Conservation (phyloP, 257 asterid genomes). For the Solanum paucissectum region DNA sequence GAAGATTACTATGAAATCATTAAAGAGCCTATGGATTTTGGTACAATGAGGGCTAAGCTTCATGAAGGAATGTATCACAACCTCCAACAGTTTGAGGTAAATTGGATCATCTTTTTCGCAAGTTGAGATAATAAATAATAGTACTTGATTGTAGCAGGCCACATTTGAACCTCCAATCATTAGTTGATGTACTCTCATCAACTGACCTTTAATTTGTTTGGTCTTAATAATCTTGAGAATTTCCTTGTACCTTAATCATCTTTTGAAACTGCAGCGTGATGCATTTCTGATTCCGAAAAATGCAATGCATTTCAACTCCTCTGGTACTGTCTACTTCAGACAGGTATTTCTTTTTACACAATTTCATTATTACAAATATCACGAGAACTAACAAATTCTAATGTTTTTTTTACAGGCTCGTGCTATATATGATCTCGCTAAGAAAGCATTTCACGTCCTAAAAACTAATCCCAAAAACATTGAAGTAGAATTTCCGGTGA, state of each 20-base stretch:
- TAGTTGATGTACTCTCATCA: not conserved
- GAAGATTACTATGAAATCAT: slow-evolving; percentile 71
- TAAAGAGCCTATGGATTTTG: slow-evolving; percentile 88
- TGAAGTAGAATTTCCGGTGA: slow-evolving; percentile 42
- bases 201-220: not conserved
- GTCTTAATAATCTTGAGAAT: not conserved
- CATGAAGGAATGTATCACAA: slow-evolving; percentile 74
- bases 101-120: not conserved
- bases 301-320: slow-evolving; percentile 84
- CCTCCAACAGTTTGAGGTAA: slow-evolving; percentile 69
- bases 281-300: slow-evolving; percentile 74
- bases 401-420: slow-evolving; percentile 43
- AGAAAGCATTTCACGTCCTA: slow-evolving; percentile 60
- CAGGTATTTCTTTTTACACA: slow-evolving; percentile 28
- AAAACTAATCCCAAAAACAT: slow-evolving; percentile 52
- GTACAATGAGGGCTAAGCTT: slow-evolving; percentile 93
- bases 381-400: not conserved
- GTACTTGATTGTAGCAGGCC: not conserved
- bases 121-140: not conserved
- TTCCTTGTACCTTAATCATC: not conserved
- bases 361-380: not conserved
- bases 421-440: slow-evolving; percentile 65
- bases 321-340: slow-evolving; percentile 56
- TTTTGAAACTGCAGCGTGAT: slow-evolving; percentile 54
- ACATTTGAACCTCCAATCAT: not conserved